These are phyloP conservation scores for Cercophora newfieldiana DNA, from an alignment of 495 filamentous ascomycete species.

Conservation along the genomic window DNA sequence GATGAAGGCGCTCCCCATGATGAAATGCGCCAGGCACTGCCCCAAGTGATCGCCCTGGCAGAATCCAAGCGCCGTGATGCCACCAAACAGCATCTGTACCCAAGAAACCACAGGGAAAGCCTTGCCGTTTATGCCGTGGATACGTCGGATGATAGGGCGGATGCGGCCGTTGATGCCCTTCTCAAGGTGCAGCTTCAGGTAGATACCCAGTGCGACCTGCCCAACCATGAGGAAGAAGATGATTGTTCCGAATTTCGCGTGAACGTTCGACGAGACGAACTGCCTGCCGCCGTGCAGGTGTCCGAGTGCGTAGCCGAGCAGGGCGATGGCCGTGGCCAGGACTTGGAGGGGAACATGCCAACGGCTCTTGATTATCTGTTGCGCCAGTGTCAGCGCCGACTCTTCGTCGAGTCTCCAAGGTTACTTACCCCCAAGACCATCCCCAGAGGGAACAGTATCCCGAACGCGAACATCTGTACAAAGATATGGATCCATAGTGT, in stretches of 20 bases:
- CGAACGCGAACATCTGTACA: slow-evolving; percentile 83
- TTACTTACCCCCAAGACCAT: slow-evolving; percentile 62
- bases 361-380: slow-evolving; percentile 79
- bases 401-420: no score
- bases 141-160: slow-evolving; percentile 66
- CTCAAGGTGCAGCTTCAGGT: slow-evolving; percentile 85
- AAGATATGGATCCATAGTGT: slow-evolving; percentile 94
- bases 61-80: slow-evolving; percentile 91
- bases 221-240: slow-evolving; percentile 74
- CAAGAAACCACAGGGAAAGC: slow-evolving; percentile 81
- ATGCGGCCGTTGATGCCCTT: slow-evolving; percentile 79
- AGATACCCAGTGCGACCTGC: slow-evolving; percentile 80
- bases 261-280: slow-evolving; percentile 75
- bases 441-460: slow-evolving; percentile 86
- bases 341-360: slow-evolving; percentile 95
- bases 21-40: slow-evolving; percentile 95
- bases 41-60: slow-evolving; percentile 88
- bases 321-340: slow-evolving; percentile 68
- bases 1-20: slow-evolving; percentile 97
- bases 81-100: slow-evolving; percentile 96
- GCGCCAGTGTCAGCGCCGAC: slow-evolving; percentile 56
- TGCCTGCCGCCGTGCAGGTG: slow-evolving; percentile 87
- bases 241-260: slow-evolving; percentile 74
- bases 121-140: slow-evolving; percentile 84
- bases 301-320: slow-evolving; percentile 86